phyloP scores from a whole-genome alignment of 2,329 filamentous ascomycete species.

The Colletotrichum cordylinicola region DNA sequence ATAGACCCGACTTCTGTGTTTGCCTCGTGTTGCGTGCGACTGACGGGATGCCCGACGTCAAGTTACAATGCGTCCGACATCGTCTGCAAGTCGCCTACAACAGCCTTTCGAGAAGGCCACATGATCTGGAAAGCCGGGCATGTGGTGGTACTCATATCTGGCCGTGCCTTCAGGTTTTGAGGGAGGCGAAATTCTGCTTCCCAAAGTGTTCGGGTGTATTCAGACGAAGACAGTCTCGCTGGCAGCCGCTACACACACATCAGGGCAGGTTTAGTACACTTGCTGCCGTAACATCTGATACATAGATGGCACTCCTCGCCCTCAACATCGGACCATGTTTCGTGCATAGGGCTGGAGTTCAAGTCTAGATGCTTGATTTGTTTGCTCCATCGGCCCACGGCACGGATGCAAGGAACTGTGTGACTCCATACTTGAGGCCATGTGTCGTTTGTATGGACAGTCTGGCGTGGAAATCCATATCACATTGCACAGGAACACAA shows the following conservation, averaged over 20 bases:
- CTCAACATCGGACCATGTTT: background rate
- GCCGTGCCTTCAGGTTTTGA: background rate
- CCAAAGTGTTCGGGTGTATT: background rate
- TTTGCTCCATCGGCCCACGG: background rate
- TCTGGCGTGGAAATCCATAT: background rate
- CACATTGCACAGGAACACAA: background rate
- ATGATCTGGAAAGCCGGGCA: background rate
- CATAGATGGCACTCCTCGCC: too few species aligned
- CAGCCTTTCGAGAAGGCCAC: background rate
- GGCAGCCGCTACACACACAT: background rate
- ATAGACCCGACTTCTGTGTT: background rate
- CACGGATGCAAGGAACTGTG: background rate
- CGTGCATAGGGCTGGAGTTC: background rate
- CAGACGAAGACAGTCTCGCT: background rate
- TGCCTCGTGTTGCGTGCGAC: background rate
- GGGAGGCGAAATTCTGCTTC: background rate
- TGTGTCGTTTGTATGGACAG: background rate
- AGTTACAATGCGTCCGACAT: background rate
- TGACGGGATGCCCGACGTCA: background rate
- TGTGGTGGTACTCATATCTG: background rate
- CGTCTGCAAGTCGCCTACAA: background rate
- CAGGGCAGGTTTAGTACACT: rapidly evolving
- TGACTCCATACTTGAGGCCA: background rate
- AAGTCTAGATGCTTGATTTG: background rate
- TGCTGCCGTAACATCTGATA: too few species aligned